Evolutionary conservation across 768 basidiomycete species (phyloP), one percentile per base, ranked within the genome.

Genomic region (Kwoniella shandongensis): DNA sequence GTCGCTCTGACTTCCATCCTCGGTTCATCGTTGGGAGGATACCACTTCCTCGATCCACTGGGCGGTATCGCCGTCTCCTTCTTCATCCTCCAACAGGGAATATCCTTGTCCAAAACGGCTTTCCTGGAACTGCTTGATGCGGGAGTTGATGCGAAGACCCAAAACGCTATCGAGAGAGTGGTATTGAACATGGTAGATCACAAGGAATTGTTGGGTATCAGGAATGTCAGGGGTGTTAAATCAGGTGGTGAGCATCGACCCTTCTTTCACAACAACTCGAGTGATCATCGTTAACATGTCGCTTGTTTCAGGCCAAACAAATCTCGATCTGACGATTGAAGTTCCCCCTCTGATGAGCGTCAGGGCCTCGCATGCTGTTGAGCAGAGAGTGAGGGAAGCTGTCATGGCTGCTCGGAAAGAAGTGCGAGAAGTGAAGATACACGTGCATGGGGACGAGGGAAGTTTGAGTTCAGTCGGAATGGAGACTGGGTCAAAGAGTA

Each of bases 1-100:
- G 91, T 99, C 51, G 91, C 93, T 11, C 83, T 98, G 53, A 82
- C 88, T 44, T 93, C 94, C 15, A 99, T 99, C 40, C 78, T 98
- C 7, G 91, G 93, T 12, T 89, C 87, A 10, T 89, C 89, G 80
- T 51, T 73, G 11, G 80, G 85, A 63, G 80, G 80, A 15, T 88
- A 88, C 75, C 91, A 92, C 15, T 80, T 96, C 55, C 80, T 98
- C 35, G 96, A 99, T 74, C 93, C 96, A 8, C 81, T 99, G 32
- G 96, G 96, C 62, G 94, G 94, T 23, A 77, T 96, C 18, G 67
- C 92, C 46, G 90, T 94, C n/a, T 91, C 91, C n/a, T 72, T 88
- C 53, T 84, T 94, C 51, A 92, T 98, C 73, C 78, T 94, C 3
- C 81, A 81, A 59, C 90, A 96, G 73, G 88, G 91, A 18, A 76